Percentiles rank a stretch among this genome's conserved stretches.
Conservation (phyloP, 805 yeast species). For the Sugiyamaella valdiviana region DNA sequence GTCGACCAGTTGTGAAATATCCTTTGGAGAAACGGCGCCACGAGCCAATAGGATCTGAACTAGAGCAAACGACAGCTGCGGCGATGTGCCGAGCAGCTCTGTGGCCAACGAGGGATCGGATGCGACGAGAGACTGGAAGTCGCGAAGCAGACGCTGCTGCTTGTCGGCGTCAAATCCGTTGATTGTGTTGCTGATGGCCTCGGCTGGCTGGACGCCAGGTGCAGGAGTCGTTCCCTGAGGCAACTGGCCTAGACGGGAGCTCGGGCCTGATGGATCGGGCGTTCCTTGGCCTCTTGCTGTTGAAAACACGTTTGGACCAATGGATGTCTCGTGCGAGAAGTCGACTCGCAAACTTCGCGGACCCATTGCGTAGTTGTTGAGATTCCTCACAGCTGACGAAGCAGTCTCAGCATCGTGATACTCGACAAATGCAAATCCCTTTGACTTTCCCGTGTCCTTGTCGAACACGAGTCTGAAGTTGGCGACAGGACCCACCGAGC, state of each 20-base stretch:
- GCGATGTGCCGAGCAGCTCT: constrained; percentile 57
- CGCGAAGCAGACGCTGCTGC: constrained; percentile 45
- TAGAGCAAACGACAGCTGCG: constrained; percentile 76
- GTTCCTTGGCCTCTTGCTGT: too few relatives aligned
- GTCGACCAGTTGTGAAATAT: constrained; percentile 23
- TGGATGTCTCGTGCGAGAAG: constrained; percentile 48
- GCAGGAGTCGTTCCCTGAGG: constrained; percentile 49
- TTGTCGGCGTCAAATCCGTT: constrained; percentile 38
- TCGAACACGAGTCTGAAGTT: constrained; percentile 75
- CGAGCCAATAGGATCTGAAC: constrained; percentile 60
- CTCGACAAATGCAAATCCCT: constrained; percentile 84
- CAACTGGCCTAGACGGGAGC: constrained; percentile 25
- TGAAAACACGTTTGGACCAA: neutral
- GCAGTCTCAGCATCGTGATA: constrained; percentile 82
- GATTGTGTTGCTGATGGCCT: constrained; percentile 43
- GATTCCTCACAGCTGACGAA: constrained; percentile 80
- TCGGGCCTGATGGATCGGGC: neutral
- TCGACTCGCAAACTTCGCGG: constrained; percentile 68
- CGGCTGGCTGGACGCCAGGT: constrained; percentile 32
- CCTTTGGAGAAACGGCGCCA: constrained; percentile 30
- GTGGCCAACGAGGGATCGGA: constrained; percentile 54
- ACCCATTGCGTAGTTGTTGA: constrained; percentile 73
- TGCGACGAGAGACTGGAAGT: constrained; percentile 53
- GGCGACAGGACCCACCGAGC: constrained; percentile 82
- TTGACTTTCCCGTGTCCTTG: constrained; percentile 71